Percentiles rank a stretch among this genome's conserved stretches.
phyloP scores from a whole-genome alignment of 495 filamentous ascomycete genomes.

The Extremus antarcticus region DNA sequence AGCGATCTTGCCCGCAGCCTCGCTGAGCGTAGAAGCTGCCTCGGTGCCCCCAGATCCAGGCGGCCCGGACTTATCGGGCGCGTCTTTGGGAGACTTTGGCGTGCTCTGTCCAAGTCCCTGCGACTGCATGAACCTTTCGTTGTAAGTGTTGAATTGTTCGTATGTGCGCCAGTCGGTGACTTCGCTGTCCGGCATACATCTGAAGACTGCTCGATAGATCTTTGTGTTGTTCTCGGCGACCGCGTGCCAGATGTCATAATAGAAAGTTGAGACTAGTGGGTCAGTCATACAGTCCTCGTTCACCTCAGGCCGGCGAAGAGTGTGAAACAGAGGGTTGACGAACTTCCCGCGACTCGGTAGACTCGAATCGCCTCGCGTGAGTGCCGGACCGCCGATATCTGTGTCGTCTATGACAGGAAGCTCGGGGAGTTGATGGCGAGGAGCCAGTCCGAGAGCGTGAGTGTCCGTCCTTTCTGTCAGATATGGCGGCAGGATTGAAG shows the following conservation, averaged over 20 bases:
- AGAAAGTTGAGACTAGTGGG: constrained; percentile 73
- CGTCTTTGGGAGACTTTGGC: constrained; percentile 10
- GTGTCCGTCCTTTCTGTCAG: constrained; percentile 37
- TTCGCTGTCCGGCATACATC: constrained; percentile 92
- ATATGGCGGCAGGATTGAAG: constrained; percentile 10
- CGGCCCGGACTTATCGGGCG: constrained; percentile 22
- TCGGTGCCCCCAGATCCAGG: constrained; percentile 20
- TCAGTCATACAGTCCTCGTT: constrained; percentile 67
- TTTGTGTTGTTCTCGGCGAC: constrained; percentile 91
- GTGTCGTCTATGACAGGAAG: constrained; percentile 61
- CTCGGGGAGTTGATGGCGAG: constrained; percentile 54
- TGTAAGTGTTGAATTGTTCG: constrained; percentile 73
- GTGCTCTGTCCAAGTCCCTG: constrained; percentile 30
- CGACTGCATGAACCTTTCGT: constrained; percentile 63
- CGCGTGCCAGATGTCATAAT: constrained; percentile 75
- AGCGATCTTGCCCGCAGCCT: neutral
- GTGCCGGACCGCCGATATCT: constrained; percentile 62
- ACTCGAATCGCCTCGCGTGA: constrained; percentile 36
- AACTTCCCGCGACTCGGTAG: constrained; percentile 34
- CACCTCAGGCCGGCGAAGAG: constrained; percentile 54
- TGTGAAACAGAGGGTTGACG: constrained; percentile 48
- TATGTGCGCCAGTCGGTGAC: constrained; percentile 92
- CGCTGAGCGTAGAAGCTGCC: neutral
- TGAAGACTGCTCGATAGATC: constrained; percentile 84
- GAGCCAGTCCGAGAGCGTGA: constrained; percentile 44